Evolutionary conservation across 2,329 filamentous ascomycete genomes (phyloP).

Genomic region (Paraphaeosphaeria sporulosa): DNA sequence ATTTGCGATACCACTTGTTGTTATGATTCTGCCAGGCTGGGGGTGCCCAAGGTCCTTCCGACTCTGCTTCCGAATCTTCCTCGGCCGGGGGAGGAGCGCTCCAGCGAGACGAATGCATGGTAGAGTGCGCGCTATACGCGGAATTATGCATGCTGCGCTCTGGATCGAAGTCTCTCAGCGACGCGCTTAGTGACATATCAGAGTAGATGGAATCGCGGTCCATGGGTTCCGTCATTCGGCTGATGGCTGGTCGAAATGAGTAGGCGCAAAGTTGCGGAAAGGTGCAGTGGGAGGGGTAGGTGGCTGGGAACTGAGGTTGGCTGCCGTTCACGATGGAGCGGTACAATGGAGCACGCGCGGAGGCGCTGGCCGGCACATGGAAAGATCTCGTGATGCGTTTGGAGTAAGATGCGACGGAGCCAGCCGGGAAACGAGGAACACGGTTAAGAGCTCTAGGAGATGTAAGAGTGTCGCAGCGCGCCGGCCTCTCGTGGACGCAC

Average conservation of each 20-base stretch:
- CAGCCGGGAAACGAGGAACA: slow-evolving; percentile 25
- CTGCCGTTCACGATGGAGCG: slow-evolving; percentile 19
- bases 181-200: slow-evolving; percentile 49
- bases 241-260: slow-evolving; percentile 15
- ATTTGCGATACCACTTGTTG: slow-evolving; percentile 64
- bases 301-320: slow-evolving; percentile 28
- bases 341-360: slow-evolving; percentile 32
- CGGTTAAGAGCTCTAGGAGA: slow-evolving; percentile 13
- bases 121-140: slow-evolving; percentile 63
- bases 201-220: slow-evolving; percentile 46
- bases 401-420: slow-evolving; percentile 37
- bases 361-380: slow-evolving; percentile 41
- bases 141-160: slow-evolving; percentile 46
- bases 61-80: slow-evolving; percentile 56
- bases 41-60: slow-evolving; percentile 67
- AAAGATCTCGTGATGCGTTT: slow-evolving; percentile 44
- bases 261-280: slow-evolving; percentile 14
- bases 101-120: slow-evolving; percentile 63
- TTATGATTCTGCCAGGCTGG: slow-evolving; percentile 69
- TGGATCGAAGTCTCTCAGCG: slow-evolving; percentile 49
- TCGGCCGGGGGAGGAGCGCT: slow-evolving; percentile 40
- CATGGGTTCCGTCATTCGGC: slow-evolving; percentile 38
- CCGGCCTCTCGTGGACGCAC: slow-evolving; percentile 8
- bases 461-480: slow-evolving; percentile 8
- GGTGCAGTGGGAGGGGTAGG: slow-evolving; percentile 19